Base-by-base conservation (phyloP, 1,139 yeast genomes). In the Yamadazyma sp. region DNA sequence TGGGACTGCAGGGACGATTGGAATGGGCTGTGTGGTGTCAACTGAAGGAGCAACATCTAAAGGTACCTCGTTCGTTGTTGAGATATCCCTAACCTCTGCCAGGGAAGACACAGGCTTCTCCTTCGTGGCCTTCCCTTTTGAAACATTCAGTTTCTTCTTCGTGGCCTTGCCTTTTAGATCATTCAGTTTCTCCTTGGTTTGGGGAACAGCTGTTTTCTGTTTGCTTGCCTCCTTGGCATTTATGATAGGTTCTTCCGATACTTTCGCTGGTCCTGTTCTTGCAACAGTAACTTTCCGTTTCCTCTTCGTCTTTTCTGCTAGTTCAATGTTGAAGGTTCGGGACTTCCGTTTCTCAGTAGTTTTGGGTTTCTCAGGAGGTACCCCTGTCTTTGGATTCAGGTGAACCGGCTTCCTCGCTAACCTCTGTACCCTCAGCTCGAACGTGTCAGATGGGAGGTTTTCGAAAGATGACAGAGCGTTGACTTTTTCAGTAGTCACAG, bases 251-350 rank as follows among this genome's bases (percentile, higher is more conserved):
- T 17, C 24, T 12, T 29, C 23, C 4, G 18, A n/a, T 4, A n/a
- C 8, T 16, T n/a, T 29, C 10, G 5, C 24, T 7, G 33, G 33
- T 4, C 33, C 35, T 22, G 10, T 12, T 10, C 31, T 29, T n/a
- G 25, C 31, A 6, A 28, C 38, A 9, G 32, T 27, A 10, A 16
- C 22, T 24, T 25, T 18, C 14, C 22, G 15, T n/a, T 16, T 29
- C 25, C 34, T 29, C 17, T 12, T 13, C 12, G 26, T 15, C 15
- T 24, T 12, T 10, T 35, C 33, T 11, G 7, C 8, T 3, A 35
- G 18, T 13, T 33, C 32, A 10, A 38, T 31, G 20, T 24, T 18
- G 36, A 43, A 37, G 15, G 28, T 12, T 12, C 28, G 14, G 8
- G 21, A 11, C 12, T 25, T 25, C 15, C 6, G 9, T 12, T 25